Evolutionary conservation across 2,329 filamentous ascomycete species (phyloP), one percentile per base, ranked within the genome.

Genomic region (Colletotrichum tabaci): DNA sequence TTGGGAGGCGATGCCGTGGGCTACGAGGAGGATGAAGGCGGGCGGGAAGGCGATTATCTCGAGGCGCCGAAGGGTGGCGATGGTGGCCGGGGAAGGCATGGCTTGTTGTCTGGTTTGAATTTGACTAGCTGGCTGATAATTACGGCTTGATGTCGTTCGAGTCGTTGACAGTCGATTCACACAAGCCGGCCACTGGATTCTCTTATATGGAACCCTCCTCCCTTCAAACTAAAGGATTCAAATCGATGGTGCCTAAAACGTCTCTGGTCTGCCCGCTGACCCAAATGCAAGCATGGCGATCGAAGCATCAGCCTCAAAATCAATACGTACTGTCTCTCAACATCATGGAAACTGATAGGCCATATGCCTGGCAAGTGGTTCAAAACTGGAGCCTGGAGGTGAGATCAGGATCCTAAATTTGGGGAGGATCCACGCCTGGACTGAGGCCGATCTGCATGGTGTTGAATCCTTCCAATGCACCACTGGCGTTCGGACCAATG

Each of bases 21-120:
- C 66, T 8, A 72, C 40, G 40, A 72, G 65, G 16, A 72, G 52
- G 16, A 68, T 64, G 38, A 72, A 61, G 16, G 65, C 69, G 2
- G 66, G 58, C 1, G 58, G 57, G 35, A 76, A 76, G 7, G 66
- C 26, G 44, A 76, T 46, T 12, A 82, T 75, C 57, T 79, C 81
- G 61, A 68, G 61, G 42, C 66, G 60, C 9, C 68, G 69, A 26
- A 74, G 21, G 23, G 56, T 30, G 15, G 63, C 21, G 46, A 35
- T 67, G 35, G 30, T 67, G 16, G 55, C 21, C 38, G 56, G 42
- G 10, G 67, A 67, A 8, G 42, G 18, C 67, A 71, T 70, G 12
- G 35, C 49, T 21, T 1, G 0, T 12, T 53, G 58, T 10, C 6
- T 30, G 21, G 2, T 26, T 53, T 9, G 18, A 2, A 9, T 35